Conservation (phyloP, 192 early-diverging fungal species). For the Chytriomyces sp. region DNA sequence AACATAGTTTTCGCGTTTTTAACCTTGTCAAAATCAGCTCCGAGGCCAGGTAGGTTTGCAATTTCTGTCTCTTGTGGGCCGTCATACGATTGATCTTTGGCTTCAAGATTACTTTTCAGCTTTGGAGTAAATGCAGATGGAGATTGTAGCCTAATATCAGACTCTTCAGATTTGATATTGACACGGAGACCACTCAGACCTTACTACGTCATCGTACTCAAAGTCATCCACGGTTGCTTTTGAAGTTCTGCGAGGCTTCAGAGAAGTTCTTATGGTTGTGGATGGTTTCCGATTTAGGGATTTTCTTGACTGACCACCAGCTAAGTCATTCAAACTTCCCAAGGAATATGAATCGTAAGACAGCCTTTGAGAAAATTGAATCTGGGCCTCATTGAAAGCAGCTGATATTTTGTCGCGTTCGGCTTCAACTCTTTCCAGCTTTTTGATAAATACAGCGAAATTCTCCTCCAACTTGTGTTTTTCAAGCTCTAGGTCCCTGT, state of each 20-base stretch:
- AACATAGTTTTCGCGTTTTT: conserved; percentile 22
- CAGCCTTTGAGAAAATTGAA: conserved; percentile 26
- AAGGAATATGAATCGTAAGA: conserved; percentile 19
- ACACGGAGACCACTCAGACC: neutral
- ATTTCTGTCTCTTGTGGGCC: no score
- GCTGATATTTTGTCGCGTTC: conserved; percentile 23
- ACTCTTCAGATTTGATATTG: neutral
- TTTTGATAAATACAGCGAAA: conserved; percentile 19
- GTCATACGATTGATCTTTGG: conserved; percentile 4
- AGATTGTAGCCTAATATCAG: conserved; percentile 7
- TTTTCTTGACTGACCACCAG: neutral
- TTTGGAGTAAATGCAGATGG: conserved; percentile 28
- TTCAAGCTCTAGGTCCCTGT: conserved; percentile 27
- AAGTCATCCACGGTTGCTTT: neutral
- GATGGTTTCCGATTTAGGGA: conserved; percentile 11
- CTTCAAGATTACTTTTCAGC: conserved; percentile 6
- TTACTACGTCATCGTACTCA: conserved; percentile 30
- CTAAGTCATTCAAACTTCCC: conserved; percentile 8
- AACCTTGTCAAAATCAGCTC: conserved; percentile 3
- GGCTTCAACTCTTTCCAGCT: conserved; percentile 31
- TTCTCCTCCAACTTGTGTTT: conserved; percentile 35
- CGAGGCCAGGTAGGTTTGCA: neutral
- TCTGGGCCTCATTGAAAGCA: conserved; percentile 20
- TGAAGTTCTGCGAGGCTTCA: neutral
- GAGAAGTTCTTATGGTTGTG: neutral